Evolutionary conservation across 805 yeast genomes (phyloP).

Genomic region (Metschnikowia gelsemii): DNA sequence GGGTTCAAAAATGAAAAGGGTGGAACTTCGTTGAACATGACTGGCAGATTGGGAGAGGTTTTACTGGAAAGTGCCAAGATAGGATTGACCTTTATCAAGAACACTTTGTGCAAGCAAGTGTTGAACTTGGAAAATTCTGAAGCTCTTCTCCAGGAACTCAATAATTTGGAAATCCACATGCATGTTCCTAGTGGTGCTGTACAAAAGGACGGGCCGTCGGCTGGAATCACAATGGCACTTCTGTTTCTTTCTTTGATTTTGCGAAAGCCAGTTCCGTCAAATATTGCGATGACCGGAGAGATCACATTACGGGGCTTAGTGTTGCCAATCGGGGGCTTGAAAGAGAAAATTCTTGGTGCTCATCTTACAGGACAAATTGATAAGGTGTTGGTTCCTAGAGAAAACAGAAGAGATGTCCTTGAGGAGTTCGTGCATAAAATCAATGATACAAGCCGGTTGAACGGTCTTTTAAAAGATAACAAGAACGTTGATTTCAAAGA

Average conservation of each 20-base stretch:
- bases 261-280: constrained; percentile 43
- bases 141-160: constrained; percentile 43
- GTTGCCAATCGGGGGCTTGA: constrained; percentile 78
- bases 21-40: constrained; percentile 51
- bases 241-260: constrained; percentile 45
- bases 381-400: constrained; percentile 66
- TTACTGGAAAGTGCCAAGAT: constrained; percentile 79
- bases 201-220: constrained; percentile 50
- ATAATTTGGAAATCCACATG: constrained; percentile 54
- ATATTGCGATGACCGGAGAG: constrained; percentile 85
- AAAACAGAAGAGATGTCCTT: constrained; percentile 66
- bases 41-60: constrained; percentile 82
- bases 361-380: constrained; percentile 60
- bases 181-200: constrained; percentile 52
- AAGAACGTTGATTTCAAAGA: constrained; percentile 29
- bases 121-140: constrained; percentile 32
- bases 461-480: constrained; percentile 39
- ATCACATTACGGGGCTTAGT: constrained; percentile 76
- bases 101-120: constrained; percentile 42
- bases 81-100: constrained; percentile 69
- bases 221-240: constrained; percentile 51
- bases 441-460: constrained; percentile 34
- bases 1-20: constrained; percentile 50
- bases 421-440: constrained; percentile 48
- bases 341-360: constrained; percentile 77